Conservation (phyloP, 495 filamentous ascomycete species). For the Aspergillus nidulans region DNA sequence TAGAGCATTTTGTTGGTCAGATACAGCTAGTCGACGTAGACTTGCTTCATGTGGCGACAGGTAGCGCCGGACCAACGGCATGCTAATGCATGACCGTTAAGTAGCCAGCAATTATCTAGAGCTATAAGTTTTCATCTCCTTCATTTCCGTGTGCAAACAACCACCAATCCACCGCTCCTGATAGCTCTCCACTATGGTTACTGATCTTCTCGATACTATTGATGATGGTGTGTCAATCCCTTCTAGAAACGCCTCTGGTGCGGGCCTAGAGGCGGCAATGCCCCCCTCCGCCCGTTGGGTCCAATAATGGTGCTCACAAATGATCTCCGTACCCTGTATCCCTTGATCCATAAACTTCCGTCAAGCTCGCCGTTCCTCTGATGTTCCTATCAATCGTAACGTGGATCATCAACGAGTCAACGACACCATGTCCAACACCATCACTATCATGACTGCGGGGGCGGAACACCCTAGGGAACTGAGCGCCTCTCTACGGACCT, state of each 20-base stretch:
- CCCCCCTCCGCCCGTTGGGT: not conserved
- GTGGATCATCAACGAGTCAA: constrained; percentile 19
- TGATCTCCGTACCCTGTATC: not conserved
- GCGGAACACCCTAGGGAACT: constrained; percentile 19
- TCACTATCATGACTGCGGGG: constrained; percentile 18
- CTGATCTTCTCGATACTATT: not conserved
- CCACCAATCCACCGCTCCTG: not conserved
- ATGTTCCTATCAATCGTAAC: not conserved
- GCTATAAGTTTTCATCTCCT: not conserved
- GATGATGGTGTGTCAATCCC: constrained; percentile 16
- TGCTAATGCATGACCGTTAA: constrained; percentile 12
- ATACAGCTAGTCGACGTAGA: not conserved
- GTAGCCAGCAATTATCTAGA: not conserved
- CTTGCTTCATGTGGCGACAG: not conserved
- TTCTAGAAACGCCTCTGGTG: constrained; percentile 14
- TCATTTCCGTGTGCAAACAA: not conserved
- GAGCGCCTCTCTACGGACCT: constrained; percentile 9
- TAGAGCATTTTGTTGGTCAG: not conserved
- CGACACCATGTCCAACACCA: constrained; percentile 12
- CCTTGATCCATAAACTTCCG: not conserved
- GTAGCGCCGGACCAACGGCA: constrained; percentile 1
- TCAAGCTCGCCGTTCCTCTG: not conserved
- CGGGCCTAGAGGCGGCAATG: constrained; percentile 6
- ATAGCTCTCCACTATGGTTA: not conserved
- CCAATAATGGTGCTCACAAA: constrained; percentile 1